Evolutionary conservation across 169 alveolate genomes (phyloP).

Genomic region (Neospora caninum): DNA sequence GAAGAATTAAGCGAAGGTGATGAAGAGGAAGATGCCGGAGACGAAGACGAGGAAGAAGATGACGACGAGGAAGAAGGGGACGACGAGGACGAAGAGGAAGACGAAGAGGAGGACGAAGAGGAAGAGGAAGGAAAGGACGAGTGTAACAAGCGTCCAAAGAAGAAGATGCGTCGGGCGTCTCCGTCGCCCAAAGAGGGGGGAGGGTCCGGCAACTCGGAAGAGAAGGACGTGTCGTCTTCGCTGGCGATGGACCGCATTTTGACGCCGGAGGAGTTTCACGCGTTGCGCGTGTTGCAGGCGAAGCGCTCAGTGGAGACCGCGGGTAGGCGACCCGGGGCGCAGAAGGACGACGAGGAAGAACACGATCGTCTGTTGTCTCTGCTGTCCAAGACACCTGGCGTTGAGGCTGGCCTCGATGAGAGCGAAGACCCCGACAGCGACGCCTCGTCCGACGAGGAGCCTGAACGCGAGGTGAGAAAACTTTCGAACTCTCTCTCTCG

Average conservation of each 20-base stretch:
- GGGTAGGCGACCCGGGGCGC: background rate
- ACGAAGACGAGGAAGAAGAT: slow-evolving; percentile 21
- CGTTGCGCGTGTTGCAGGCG: slow-evolving; percentile 28
- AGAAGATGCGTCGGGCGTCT: background rate
- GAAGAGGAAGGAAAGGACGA: background rate
- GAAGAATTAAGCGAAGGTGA: background rate
- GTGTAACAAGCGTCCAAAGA: background rate
- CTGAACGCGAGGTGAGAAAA: background rate
- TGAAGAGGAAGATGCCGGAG: background rate
- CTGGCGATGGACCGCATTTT: slow-evolving; percentile 17
- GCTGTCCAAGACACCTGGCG: background rate
- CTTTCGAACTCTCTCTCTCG: too few relatives aligned
- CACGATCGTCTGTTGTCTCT: background rate
- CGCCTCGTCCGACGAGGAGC: background rate
- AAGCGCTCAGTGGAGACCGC: background rate
- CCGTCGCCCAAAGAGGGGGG: background rate
- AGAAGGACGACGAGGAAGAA: background rate
- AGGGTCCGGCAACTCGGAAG: background rate
- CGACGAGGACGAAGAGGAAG: background rate
- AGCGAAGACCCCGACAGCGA: slow-evolving; percentile 5
- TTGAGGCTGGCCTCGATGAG: background rate
- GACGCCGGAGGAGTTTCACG: slow-evolving; percentile 13
- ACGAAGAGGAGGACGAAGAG: background rate
- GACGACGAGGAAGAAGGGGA: background rate
- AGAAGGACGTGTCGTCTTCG: background rate